Conservation (phyloP, 768 basidiomycete species). For the Gymnopilus junonius region DNA sequence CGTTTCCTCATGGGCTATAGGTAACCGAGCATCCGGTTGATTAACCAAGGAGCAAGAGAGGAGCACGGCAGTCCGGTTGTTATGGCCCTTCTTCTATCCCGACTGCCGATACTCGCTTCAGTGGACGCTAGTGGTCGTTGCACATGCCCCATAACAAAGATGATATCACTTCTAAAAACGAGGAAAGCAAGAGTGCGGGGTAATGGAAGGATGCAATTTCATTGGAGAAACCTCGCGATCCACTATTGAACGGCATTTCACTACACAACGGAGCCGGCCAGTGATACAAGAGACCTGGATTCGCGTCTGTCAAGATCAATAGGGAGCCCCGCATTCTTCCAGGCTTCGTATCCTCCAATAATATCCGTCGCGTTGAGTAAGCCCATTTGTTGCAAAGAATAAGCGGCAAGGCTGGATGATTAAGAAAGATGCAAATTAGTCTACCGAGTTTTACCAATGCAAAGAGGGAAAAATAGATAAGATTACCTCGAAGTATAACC, state of each 20-base stretch:
- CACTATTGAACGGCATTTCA: neutral
- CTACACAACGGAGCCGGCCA: conserved; percentile 32
- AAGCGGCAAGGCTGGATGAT: conserved; percentile 78
- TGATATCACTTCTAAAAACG: neutral
- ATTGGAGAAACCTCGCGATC: conserved; percentile 7
- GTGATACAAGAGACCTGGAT: conserved; percentile 27
- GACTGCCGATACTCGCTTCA: neutral
- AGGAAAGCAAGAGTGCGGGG: neutral
- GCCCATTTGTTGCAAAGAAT: conserved; percentile 70
- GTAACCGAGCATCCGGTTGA: conserved; percentile 1
- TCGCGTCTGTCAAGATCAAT: conserved; percentile 32
- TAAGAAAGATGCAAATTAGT: neutral
- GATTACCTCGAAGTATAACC: conserved; percentile 62
- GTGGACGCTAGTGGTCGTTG: neutral
- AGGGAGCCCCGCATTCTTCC: conserved; percentile 73
- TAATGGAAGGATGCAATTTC: neutral
- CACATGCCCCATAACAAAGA: neutral
- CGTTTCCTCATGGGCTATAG: neutral
- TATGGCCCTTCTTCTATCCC: neutral
- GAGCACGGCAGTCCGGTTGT: neutral
- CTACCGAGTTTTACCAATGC: neutral
- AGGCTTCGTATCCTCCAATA: conserved; percentile 73
- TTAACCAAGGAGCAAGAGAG: neutral
- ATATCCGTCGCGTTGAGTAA: conserved; percentile 78
- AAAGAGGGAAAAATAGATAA: neutral